Percentiles rank a stretch among this genome's conserved stretches.
Evolutionary conservation across 1,139 yeast genomes (phyloP).

Genomic region (Lipomyces yarrowii): DNA sequence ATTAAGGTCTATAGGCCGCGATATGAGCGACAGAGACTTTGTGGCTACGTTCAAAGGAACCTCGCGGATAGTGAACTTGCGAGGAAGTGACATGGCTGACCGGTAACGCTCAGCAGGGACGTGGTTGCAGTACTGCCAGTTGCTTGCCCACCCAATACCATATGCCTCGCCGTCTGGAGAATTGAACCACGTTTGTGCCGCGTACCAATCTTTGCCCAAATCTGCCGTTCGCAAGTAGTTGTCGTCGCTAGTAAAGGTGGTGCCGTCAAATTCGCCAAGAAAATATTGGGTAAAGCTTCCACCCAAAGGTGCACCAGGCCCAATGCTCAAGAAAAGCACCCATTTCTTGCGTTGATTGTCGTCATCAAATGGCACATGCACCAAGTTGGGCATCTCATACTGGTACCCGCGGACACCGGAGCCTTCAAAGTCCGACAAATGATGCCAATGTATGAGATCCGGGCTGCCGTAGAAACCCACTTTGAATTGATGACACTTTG

Average conservation of each 20-base stretch:
- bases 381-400: conserved; percentile 47
- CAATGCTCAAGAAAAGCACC: conserved; percentile 45
- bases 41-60: neutral
- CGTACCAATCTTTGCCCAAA: conserved; percentile 45
- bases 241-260: conserved; percentile 38
- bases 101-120: conserved; percentile 46
- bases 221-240: conserved; percentile 39
- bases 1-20: neutral
- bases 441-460: conserved; percentile 42
- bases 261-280: conserved; percentile 48
- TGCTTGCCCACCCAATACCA: conserved; percentile 47
- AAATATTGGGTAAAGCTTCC: conserved; percentile 47
- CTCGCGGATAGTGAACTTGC: conserved; percentile 37
- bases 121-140: conserved; percentile 45
- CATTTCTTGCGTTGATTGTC: conserved; percentile 37
- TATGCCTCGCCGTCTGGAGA: conserved; percentile 38
- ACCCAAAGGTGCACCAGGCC: conserved; percentile 44
- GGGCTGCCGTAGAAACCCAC: conserved; percentile 43
- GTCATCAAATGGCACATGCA: conserved; percentile 38
- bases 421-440: conserved; percentile 41
- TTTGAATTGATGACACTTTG: conserved; percentile 42
- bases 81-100: conserved; percentile 42
- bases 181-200: conserved; percentile 37
- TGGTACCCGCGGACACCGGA: conserved; percentile 45
- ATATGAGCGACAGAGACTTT: neutral